A percentile compares a stretch with the other conserved stretches of the same genome.
These are phyloP conservation scores for Pyricularia sp. DNA, from an alignment of 2,329 filamentous ascomycete species.

Conservation along the genomic window DNA sequence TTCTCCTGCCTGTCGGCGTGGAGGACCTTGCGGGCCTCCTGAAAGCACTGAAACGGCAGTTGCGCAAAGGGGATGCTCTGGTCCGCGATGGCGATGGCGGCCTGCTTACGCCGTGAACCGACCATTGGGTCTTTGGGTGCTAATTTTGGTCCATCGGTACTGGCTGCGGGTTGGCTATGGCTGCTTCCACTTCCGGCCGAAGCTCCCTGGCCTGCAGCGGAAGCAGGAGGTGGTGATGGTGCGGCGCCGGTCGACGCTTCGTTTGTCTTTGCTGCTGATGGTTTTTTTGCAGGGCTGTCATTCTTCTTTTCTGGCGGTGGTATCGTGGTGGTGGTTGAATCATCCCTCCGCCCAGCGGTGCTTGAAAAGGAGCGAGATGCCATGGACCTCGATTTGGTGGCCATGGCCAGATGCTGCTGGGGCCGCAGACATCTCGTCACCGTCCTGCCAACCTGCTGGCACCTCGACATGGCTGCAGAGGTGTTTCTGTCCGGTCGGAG, in stretches of 20 bases:
- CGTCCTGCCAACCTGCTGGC: conserved; percentile 48
- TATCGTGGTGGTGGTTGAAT: conserved; percentile 8
- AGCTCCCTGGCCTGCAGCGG: neutral
- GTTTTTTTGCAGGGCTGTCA: neutral
- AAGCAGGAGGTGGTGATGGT: neutral
- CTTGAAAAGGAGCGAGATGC: conserved; percentile 24
- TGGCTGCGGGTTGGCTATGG: neutral
- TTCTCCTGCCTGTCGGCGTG: conserved; percentile 74
- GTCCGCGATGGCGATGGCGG: conserved; percentile 50
- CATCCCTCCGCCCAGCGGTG: conserved; percentile 17
- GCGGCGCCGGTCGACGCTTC: neutral
- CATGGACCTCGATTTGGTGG: conserved; percentile 22
- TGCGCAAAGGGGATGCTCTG: conserved; percentile 78
- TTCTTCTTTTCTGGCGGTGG: conserved; percentile 7
- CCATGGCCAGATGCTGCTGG: conserved; percentile 19
- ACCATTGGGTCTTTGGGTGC: conserved; percentile 25
- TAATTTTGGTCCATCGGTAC: neutral
- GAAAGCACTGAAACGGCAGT: conserved; percentile 94
- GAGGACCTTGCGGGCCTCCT: conserved; percentile 82
- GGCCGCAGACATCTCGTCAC: conserved; percentile 44
- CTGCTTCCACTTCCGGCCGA: neutral
- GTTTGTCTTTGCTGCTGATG: neutral
- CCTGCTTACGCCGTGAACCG: conserved; percentile 76
- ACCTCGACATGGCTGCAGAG: conserved; percentile 42
- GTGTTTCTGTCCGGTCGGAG: neutral